Evolutionary conservation across 768 basidiomycete genomes (phyloP).

Genomic region (Lactarius indigo): DNA sequence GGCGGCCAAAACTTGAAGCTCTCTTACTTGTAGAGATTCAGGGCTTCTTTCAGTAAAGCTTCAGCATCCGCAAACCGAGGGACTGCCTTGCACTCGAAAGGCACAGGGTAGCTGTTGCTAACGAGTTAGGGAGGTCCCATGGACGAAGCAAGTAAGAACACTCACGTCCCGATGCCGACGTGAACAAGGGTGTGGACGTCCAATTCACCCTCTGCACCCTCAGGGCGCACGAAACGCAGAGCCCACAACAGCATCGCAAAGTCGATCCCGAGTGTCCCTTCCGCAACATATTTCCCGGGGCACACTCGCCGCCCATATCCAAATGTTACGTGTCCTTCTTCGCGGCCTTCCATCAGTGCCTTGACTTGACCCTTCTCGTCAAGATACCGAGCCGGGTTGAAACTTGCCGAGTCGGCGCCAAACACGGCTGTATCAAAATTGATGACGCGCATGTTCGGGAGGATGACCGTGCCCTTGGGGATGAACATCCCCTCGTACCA

Average conservation of each 20-base stretch:
- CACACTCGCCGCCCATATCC: neutral
- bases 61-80: slow-evolving; percentile 9
- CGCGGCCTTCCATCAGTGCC: neutral
- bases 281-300: neutral
- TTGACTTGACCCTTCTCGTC: neutral
- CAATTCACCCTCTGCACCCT: neutral
- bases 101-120: neutral
- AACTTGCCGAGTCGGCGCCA: neutral
- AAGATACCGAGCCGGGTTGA: neutral
- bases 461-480: neutral
- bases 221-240: neutral
- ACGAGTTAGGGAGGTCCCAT: neutral
- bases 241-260: slow-evolving; percentile 4
- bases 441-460: neutral
- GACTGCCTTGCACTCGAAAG: neutral
- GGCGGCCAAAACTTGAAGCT: no score
- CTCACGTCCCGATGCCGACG: neutral
- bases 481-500: neutral
- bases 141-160: neutral
- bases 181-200: neutral
- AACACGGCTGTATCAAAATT: neutral
- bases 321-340: neutral
- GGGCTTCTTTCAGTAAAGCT: neutral
- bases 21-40: neutral
- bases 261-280: neutral